phyloP scores from a whole-genome alignment of 192 early-diverging fungal genomes.

The Coemansia sp. region DNA sequence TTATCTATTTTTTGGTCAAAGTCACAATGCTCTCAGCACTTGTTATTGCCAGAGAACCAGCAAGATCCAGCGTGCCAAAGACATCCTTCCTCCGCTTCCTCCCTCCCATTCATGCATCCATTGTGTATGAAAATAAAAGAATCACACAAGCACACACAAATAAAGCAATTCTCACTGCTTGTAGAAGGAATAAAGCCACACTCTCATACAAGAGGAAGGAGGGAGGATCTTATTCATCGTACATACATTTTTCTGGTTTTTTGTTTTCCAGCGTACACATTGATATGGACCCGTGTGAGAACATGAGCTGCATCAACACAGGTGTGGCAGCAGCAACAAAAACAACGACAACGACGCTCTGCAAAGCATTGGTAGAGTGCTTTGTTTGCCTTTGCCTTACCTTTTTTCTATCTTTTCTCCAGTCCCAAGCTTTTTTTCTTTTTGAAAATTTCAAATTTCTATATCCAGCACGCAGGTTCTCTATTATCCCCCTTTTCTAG shows the following conservation, averaged over 20 bases:
- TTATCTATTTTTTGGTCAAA: background rate
- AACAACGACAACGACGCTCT: too few relatives aligned
- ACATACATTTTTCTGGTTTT: background rate
- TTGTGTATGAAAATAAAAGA: background rate
- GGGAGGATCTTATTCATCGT: too few relatives aligned
- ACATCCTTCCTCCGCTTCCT: too few relatives aligned
- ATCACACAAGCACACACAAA: background rate
- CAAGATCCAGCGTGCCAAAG: too few relatives aligned
- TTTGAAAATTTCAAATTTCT: background rate
- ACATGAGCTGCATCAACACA: background rate
- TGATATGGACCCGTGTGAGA: conserved; percentile 1
- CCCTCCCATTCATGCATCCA: background rate
- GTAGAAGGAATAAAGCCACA: conserved; percentile 2
- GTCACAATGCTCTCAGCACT: too few relatives aligned
- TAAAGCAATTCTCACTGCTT: background rate
- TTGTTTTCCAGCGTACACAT: background rate
- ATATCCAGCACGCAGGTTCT: background rate
- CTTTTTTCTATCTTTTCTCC: background rate
- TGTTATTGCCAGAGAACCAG: too few relatives aligned
- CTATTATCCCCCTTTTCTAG: background rate
- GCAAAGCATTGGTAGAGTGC: background rate
- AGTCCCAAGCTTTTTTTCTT: background rate
- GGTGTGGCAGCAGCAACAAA: background rate
- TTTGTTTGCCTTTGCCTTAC: background rate
- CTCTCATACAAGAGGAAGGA: too few relatives aligned